A percentile compares a stretch with the other conserved stretches of the same genome.
Evolutionary conservation across 1,139 yeast genomes (phyloP).

Genomic region (Barnettozyma hawaiiensis): DNA sequence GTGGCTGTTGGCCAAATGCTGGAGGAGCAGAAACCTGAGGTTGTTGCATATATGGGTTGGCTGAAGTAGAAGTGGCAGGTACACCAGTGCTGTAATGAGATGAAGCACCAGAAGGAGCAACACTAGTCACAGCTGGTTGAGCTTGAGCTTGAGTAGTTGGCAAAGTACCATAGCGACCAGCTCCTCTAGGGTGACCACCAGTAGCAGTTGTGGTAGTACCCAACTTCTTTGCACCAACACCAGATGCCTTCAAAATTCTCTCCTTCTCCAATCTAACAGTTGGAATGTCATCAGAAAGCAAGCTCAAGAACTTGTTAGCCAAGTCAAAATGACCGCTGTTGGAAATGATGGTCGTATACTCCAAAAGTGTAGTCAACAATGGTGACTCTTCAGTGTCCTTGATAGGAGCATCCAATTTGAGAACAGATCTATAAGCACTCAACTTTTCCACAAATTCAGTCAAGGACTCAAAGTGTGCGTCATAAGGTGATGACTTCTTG

Average conservation of each 20-base stretch:
- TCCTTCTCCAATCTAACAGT: conserved; percentile 66
- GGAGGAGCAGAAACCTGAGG: conserved; percentile 7
- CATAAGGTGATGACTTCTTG: conserved; percentile 56
- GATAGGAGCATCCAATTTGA: conserved; percentile 37
- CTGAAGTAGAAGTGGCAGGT: neutral
- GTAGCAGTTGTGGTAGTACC: no score
- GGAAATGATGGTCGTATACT: conserved; percentile 76
- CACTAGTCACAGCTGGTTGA: conserved; percentile 8
- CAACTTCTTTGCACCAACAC: conserved; percentile 19
- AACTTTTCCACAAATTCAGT: conserved; percentile 81
- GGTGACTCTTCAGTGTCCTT: conserved; percentile 32
- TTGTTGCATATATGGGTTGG: conserved; percentile 15
- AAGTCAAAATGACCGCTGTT: conserved; percentile 80
- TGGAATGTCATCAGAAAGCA: conserved; percentile 62
- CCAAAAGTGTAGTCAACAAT: conserved; percentile 38
- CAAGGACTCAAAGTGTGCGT: conserved; percentile 79
- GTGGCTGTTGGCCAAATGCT: conserved; percentile 10
- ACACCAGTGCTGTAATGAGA: conserved; percentile 1
- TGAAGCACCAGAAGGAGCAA: conserved; percentile 7
- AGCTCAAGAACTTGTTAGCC: conserved; percentile 63
- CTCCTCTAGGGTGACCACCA: conserved; percentile 1
- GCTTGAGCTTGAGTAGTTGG: conserved; percentile 13
- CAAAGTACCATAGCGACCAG: conserved; percentile 16
- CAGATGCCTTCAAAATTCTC: conserved; percentile 65
- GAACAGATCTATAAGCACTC: conserved; percentile 61